These are phyloP conservation scores for Leccinum ochraceum DNA, from an alignment of 768 basidiomycete genomes.

Conservation along the genomic window DNA sequence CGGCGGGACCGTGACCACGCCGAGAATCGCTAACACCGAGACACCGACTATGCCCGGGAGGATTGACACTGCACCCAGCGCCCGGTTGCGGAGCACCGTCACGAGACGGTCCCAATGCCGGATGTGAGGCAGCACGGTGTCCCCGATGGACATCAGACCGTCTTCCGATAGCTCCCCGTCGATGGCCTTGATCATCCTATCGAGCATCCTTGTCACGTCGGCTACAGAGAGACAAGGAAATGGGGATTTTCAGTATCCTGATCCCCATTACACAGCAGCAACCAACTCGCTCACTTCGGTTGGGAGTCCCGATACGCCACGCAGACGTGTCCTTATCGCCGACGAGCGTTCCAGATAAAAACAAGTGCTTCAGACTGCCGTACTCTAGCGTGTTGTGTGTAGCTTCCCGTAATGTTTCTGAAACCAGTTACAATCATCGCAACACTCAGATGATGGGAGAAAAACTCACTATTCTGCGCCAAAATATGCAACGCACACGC, in stretches of 20 bases:
- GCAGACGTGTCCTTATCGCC: conserved; percentile 13
- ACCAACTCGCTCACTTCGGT: conserved; percentile 9
- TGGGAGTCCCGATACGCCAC: conserved; percentile 21
- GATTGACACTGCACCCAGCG: conserved; percentile 2
- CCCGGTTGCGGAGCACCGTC: neutral
- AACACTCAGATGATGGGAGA: neutral
- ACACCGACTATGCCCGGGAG: conserved; percentile 22
- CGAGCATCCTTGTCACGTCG: neutral
- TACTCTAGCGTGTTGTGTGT: neutral
- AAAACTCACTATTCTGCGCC: neutral
- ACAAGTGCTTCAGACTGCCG: neutral
- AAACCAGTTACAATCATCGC: neutral
- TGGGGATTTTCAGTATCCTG: neutral
- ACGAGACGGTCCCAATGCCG: conserved; percentile 1
- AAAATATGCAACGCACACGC: conserved; percentile 1
- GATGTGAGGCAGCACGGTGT: neutral
- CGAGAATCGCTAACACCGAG: conserved; percentile 19
- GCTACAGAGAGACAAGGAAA: neutral
- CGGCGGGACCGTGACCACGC: conserved; percentile 8
- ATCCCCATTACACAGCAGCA: neutral
- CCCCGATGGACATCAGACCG: neutral
- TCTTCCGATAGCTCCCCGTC: neutral
- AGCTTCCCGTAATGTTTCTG: neutral
- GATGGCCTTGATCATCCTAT: neutral
- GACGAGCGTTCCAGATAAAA: neutral